phyloP scores from a whole-genome alignment of 1,284 basidiomycete species.

The Cutaneotrichosporon sp. region DNA sequence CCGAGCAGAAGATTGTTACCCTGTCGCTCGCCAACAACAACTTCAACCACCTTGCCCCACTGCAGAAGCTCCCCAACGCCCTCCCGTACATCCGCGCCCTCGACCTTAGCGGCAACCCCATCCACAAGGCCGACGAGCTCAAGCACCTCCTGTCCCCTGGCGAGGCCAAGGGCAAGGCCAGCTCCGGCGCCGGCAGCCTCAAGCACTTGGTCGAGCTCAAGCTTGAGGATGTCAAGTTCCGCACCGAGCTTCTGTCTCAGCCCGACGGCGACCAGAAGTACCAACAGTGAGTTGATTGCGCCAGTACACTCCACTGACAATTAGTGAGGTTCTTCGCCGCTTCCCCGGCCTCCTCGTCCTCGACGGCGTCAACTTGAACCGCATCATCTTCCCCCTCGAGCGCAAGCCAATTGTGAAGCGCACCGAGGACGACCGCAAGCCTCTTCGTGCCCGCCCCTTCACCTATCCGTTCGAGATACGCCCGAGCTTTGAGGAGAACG shows the following conservation, averaged over 20 bases:
- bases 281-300: slow-evolving; percentile 38
- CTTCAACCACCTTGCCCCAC: slow-evolving; percentile 36
- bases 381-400: slow-evolving; percentile 48
- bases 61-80: slow-evolving; percentile 37
- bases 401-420: slow-evolving; percentile 42
- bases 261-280: slow-evolving; percentile 39
- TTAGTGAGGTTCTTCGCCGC: slow-evolving; percentile 48
- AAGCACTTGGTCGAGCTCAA: slow-evolving; percentile 49
- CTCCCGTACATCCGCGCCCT: slow-evolving; percentile 50
- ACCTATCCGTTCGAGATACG: slow-evolving; percentile 47
- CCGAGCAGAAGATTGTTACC: slow-evolving; percentile 40
- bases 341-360: slow-evolving; percentile 52
- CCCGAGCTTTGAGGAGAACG: slow-evolving; percentile 38
- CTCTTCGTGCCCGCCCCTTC: slow-evolving; percentile 36
- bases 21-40: slow-evolving; percentile 48
- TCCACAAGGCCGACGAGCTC: slow-evolving; percentile 34
- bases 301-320: background rate
- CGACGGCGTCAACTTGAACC: slow-evolving; percentile 58
- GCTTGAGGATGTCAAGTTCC: slow-evolving; percentile 41
- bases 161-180: slow-evolving; percentile 47
- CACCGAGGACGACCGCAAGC: slow-evolving; percentile 33
- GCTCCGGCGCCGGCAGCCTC: slow-evolving; percentile 37
- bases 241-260: slow-evolving; percentile 35
- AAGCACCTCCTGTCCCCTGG: slow-evolving; percentile 36
- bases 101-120: slow-evolving; percentile 50